Evolutionary conservation across 805 yeast species (phyloP), one percentile per base, ranked within the genome.

Genomic region (Groenewaldozyma tartarivorans): DNA sequence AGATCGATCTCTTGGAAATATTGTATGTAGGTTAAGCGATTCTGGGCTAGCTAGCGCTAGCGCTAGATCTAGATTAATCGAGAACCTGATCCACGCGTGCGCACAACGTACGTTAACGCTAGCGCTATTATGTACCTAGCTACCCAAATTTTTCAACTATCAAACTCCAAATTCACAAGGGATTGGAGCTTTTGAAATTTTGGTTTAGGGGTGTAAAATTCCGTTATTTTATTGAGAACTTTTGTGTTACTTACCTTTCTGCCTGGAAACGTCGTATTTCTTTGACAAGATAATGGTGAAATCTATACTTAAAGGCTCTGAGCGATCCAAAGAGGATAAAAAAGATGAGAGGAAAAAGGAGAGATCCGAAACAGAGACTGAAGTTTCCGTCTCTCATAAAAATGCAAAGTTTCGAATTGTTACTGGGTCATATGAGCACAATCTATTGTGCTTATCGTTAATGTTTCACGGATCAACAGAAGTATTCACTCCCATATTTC

Each of bases 401-500:
- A 19, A 21, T 20, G 39, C 19, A 5, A 21, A 21, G 20, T 42
- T 90, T 50, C 71, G 98, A 57, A 77, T 92, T 19, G 73, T 90
- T 52, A 94, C 85, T 9, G 98, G 98, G 20, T 87, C 96, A 0
- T 92, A 92, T 54, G 98, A 92, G 63, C 98, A 92, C 63, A 85
- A 87, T 47, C 62, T 92, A 36, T 64, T 88, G 32, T 87, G 96
- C 67, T 68, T 87, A 13, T 84, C 96, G 1, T 64, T 85, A 34
- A 71, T 79, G n/a, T 52, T 85, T 20, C 72, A 77, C 2, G 36
- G 43, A 0, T 43, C 48, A 3, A 42, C 48, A 4, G 57, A 57
- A 20, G 68, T 84, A 6, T 92, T 92, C 64, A 87, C 86, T 35
- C 95, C 97, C 2, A 79, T 92, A 33, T 92, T 92, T 68, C 96